A percentile compares a stretch with the other conserved stretches of the same genome.
Evolutionary conservation across 2,329 filamentous ascomycete genomes (phyloP).

Genomic region (Aureobasidium subglaciale): DNA sequence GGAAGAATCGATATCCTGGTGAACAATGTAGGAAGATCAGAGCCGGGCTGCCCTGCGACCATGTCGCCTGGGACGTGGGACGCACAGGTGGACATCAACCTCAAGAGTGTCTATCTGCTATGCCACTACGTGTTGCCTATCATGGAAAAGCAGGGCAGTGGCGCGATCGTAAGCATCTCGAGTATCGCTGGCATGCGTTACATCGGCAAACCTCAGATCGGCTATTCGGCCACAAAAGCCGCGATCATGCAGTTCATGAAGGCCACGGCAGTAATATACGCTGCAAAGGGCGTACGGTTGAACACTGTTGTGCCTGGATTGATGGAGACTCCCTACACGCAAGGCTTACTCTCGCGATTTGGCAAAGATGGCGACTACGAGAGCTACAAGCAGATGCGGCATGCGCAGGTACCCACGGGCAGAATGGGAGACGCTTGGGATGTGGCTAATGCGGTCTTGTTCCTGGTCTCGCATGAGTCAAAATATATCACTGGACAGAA

Average conservation of each 20-base stretch:
- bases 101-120: background rate
- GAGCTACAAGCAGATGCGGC: background rate
- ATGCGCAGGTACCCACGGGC: background rate
- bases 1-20: background rate
- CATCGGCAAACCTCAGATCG: background rate
- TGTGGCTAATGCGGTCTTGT: conserved; percentile 6
- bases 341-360: background rate
- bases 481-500: conserved; percentile 13
- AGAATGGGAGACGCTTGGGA: background rate
- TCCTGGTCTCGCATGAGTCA: conserved; percentile 11
- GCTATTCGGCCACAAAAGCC: background rate
- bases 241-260: background rate
- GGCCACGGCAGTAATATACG: background rate
- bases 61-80: background rate
- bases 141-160: background rate
- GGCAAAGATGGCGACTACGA: background rate
- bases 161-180: background rate
- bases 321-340: background rate
- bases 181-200: background rate
- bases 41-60: background rate
- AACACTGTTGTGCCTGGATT: background rate
- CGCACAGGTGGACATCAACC: background rate
- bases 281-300: background rate
- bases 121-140: background rate
- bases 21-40: background rate